phyloP scores from a whole-genome alignment of 352 stramenopile genomes.

The Pythium sp. region DNA sequence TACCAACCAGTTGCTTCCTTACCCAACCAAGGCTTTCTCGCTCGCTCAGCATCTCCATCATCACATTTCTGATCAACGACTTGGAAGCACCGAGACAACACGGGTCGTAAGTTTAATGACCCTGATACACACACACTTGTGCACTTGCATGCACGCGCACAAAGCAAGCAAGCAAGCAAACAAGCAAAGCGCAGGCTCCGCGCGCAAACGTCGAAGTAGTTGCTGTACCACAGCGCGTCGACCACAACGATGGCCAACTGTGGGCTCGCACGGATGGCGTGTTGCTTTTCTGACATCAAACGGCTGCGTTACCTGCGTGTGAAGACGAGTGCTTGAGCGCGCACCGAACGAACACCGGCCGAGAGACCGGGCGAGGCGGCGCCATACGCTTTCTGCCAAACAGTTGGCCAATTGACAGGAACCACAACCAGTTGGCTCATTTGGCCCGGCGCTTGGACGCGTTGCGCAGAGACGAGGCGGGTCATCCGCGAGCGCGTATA shows the following conservation, averaged over 20 bases:
- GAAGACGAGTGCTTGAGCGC: neutral
- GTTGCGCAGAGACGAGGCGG: neutral
- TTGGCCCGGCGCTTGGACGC: neutral
- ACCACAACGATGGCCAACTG: neutral
- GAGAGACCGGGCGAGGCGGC: neutral
- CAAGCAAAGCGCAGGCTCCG: neutral
- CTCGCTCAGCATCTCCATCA: neutral
- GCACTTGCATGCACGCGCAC: neutral
- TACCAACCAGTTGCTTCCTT: neutral
- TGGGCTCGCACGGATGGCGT: neutral
- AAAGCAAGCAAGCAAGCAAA: neutral
- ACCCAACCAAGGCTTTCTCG: neutral
- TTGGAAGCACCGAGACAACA: no score
- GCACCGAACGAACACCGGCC: slow-evolving; percentile 2
- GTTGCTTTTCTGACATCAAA: neutral
- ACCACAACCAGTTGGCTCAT: neutral
- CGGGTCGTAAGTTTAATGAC: neutral
- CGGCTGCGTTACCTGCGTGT: neutral
- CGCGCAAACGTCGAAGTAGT: neutral
- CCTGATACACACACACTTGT: neutral
- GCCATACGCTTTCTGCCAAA: neutral
- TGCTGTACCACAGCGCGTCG: slow-evolving; percentile 7
- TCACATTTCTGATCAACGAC: neutral
- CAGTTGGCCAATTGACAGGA: neutral
- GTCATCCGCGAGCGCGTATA: slow-evolving; percentile 1